A percentile compares a stretch with the other conserved stretches of the same genome.
Evolutionary conservation across 129 eudicot species (phyloP).

Genomic region (Flaveria sonorensis): DNA sequence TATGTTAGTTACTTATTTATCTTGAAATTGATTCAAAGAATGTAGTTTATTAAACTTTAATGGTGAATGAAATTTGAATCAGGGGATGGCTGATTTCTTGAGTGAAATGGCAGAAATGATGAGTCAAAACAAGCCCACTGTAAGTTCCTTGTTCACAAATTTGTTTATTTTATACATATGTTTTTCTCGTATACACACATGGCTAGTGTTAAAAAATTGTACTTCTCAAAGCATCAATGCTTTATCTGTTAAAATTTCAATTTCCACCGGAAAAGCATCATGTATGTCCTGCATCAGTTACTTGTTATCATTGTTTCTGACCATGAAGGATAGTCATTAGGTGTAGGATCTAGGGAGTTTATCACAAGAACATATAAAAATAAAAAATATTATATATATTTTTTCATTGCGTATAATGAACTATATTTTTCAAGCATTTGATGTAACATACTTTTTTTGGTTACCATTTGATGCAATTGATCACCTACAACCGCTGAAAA

Average conservation of each 20-base stretch:
- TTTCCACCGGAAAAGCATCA: background rate
- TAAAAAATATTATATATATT: background rate
- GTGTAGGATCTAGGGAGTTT: background rate
- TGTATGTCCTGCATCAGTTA: background rate
- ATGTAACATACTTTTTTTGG: background rate
- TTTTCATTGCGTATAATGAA: background rate
- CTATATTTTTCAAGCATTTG: background rate
- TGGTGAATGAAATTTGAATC: constrained; percentile 32
- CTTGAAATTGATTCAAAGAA: background rate
- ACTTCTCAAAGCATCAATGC: background rate
- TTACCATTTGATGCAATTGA: background rate
- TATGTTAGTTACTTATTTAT: background rate
- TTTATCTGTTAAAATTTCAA: background rate
- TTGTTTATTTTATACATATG: background rate
- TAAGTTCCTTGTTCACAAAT: constrained; percentile 35
- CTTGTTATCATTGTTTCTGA: constrained; percentile 3
- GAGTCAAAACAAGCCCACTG: constrained; percentile 65
- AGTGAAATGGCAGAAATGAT: constrained; percentile 83
- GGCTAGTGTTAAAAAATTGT: background rate
- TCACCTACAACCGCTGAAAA: background rate
- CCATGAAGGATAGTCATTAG: background rate
- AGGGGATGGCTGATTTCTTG: constrained; percentile 92
- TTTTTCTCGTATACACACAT: background rate
- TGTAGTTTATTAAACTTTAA: constrained; percentile 14
- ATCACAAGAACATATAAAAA: background rate